Conservation (phyloP, 371 early-diverging fungal genomes). For the Synchytrium microbalum region DNA sequence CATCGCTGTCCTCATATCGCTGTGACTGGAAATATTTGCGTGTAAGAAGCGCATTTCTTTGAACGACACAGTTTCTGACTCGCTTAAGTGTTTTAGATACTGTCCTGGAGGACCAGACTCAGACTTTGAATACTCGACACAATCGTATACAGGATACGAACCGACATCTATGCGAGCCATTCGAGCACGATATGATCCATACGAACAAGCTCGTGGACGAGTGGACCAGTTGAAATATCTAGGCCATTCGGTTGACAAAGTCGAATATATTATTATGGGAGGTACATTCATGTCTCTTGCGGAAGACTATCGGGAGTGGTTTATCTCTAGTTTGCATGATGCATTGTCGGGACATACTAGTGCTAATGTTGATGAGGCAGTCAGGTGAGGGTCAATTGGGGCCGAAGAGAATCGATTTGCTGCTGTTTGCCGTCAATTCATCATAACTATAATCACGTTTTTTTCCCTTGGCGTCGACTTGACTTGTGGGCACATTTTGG, state of each 20-base stretch:
- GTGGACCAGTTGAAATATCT: constrained; percentile 92
- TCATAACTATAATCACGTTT: too few species aligned
- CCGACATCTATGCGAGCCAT: constrained; percentile 99
- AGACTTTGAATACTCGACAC: constrained; percentile 99
- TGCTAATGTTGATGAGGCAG: constrained; percentile 94
- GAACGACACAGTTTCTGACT: neutral
- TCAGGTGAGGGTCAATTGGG: constrained; percentile 44
- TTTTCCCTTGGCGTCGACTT: neutral
- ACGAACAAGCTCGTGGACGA: constrained; percentile 94
- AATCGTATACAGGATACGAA: constrained; percentile 99
- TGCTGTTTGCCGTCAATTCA: neutral
- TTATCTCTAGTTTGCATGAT: constrained; percentile 97
- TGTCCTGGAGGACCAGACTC: constrained; percentile 99
- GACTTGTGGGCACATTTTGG: neutral
- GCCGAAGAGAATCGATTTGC: neutral
- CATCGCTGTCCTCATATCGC: constrained; percentile 99
- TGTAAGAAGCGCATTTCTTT: constrained; percentile 44
- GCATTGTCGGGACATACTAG: constrained; percentile 92
- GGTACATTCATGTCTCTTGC: constrained; percentile 99
- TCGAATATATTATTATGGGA: constrained; percentile 99
- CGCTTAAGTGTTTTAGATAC: constrained; percentile 47
- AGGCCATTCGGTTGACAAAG: constrained; percentile 98
- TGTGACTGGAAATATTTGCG: constrained; percentile 99
- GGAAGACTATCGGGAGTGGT: constrained; percentile 95
- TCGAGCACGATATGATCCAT: constrained; percentile 97